These are phyloP conservation scores for Backusella tarrabulga DNA, from an alignment of 192 early-diverging fungal genomes.

Conservation along the genomic window DNA sequence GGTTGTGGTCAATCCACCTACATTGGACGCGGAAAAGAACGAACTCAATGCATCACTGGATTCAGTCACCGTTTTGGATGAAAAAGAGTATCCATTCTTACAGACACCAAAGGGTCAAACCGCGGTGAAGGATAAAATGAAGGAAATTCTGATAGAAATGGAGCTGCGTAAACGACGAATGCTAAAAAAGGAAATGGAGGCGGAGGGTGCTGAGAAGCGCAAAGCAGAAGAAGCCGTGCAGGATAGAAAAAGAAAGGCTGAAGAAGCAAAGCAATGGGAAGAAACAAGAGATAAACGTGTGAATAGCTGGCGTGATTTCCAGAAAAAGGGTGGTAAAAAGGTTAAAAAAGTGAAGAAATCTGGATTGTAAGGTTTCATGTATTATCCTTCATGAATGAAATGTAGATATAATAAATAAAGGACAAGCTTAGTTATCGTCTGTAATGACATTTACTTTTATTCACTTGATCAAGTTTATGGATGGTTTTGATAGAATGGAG, in stretches of 20 bases:
- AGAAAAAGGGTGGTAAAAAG: conserved; percentile 49
- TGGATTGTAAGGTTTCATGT: background rate
- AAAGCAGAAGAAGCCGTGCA: conserved; percentile 51
- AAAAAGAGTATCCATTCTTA: conserved; percentile 40
- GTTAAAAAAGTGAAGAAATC: conserved; percentile 48
- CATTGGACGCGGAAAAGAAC: conserved; percentile 31
- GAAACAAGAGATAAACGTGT: conserved; percentile 55
- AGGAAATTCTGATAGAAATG: conserved; percentile 51
- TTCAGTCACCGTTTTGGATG: conserved; percentile 20
- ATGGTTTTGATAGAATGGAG: too few species aligned
- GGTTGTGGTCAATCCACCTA: conserved; percentile 7
- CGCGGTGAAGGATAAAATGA: conserved; percentile 47
- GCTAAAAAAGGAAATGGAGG: conserved; percentile 58
- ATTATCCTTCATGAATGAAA: background rate
- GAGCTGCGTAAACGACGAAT: conserved; percentile 50
- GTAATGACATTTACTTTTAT: too few species aligned
- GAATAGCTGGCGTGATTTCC: conserved; percentile 60
- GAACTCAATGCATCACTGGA: conserved; percentile 24
- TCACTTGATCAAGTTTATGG: too few species aligned
- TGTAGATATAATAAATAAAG: background rate
- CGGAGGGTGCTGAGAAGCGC: conserved; percentile 40
- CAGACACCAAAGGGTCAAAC: conserved; percentile 40
- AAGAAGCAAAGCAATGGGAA: conserved; percentile 58
- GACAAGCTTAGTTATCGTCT: too few species aligned
- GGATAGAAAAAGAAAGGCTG: conserved; percentile 54